Evolutionary conservation across 306 rosid genomes (phyloP).

Genomic region (Cajanus cajan): DNA sequence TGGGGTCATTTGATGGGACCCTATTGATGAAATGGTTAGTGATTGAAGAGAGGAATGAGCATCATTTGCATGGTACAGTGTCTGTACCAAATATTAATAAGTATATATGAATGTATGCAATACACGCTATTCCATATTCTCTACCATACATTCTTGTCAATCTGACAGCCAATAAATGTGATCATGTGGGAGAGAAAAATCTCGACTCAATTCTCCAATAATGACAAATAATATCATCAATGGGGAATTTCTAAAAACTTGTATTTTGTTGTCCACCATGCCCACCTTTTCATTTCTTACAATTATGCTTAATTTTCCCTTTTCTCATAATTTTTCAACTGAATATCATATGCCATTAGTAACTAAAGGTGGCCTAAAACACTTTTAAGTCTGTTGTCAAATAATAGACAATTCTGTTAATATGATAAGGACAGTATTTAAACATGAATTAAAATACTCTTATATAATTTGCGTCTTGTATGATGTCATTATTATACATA

Average conservation of each 20-base stretch:
- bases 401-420: too few species aligned
- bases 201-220: not conserved
- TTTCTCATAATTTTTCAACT: too few species aligned
- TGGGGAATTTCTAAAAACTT: not conserved
- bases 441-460: too few species aligned
- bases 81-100: slow-evolving; percentile 21
- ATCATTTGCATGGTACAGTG: slow-evolving; percentile 20
- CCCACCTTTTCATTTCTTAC: not conserved
- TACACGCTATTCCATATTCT: slow-evolving; percentile 41
- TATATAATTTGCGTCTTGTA: too few species aligned
- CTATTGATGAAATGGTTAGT: slow-evolving; percentile 7
- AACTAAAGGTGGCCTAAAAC: not conserved
- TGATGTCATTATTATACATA: too few species aligned
- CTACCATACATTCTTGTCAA: slow-evolving; percentile 50
- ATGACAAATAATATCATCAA: slow-evolving; percentile 20
- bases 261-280: not conserved
- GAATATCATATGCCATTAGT: too few species aligned
- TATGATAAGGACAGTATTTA: too few species aligned
- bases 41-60: slow-evolving; percentile 29
- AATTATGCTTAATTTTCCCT: not conserved
- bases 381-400: too few species aligned
- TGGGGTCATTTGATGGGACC: slow-evolving; percentile 25
- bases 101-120: not conserved
- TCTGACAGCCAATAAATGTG: slow-evolving; percentile 43
- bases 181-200: slow-evolving; percentile 28